Conservation (phyloP, 331 rosid species). For the Acacia concinna region DNA sequence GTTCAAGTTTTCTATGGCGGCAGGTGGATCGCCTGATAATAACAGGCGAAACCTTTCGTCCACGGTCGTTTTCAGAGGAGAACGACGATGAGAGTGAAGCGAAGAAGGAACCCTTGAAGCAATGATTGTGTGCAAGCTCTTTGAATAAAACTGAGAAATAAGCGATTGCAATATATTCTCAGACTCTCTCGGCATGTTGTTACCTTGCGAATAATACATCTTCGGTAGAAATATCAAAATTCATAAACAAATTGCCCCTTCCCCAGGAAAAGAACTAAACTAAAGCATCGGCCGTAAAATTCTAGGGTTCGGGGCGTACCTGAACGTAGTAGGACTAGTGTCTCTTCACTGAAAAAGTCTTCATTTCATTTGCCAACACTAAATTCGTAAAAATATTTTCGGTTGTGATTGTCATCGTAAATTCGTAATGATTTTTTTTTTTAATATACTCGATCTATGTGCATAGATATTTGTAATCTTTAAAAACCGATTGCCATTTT, state of each 20-base stretch:
- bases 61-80: slow-evolving; percentile 55
- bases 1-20: slow-evolving; percentile 60
- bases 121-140: slow-evolving; percentile 65
- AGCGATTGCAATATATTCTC: slow-evolving; percentile 64
- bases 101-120: slow-evolving; percentile 79
- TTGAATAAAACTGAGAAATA: slow-evolving; percentile 64
- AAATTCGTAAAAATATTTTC: background rate
- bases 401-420: background rate
- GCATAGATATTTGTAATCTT: too few relatives aligned
- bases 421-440: too few relatives aligned
- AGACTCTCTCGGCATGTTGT: slow-evolving; percentile 50
- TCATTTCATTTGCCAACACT: background rate
- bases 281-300: background rate
- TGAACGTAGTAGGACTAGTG: background rate
- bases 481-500: too few relatives aligned
- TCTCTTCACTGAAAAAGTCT: background rate
- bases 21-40: slow-evolving; percentile 70
- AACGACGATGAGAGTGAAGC: slow-evolving; percentile 44
- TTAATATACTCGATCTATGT: too few relatives aligned
- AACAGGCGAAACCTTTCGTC: slow-evolving; percentile 83
- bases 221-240: background rate
- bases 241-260: slow-evolving; percentile 33
- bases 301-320: background rate
- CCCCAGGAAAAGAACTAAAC: slow-evolving; percentile 26
- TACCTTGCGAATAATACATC: slow-evolving; percentile 70